Evolutionary conservation across 176 grass and related monocot species (phyloP).

Genomic region (Avena insularis): DNA sequence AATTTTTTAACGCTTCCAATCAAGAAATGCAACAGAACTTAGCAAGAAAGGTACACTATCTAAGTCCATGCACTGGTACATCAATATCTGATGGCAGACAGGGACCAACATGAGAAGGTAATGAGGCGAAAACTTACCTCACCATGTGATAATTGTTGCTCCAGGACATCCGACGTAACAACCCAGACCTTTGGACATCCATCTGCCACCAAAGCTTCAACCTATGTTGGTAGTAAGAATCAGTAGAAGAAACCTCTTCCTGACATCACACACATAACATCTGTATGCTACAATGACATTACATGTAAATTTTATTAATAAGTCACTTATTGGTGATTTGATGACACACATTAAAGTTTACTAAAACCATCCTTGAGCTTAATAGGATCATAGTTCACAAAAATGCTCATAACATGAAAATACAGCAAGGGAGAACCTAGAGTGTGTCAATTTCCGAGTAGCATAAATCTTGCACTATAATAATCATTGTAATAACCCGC

Average conservation of each 20-base stretch:
- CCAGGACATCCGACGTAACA: constrained; percentile 83
- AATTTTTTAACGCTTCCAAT: not conserved
- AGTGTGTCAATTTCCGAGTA: constrained; percentile 8
- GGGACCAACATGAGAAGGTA: constrained; percentile 5
- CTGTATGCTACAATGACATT: not conserved
- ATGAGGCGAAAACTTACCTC: constrained; percentile 51
- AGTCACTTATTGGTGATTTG: not conserved
- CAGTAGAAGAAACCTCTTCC: constrained; percentile 13
- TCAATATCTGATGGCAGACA: constrained; percentile 2
- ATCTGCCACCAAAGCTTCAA: constrained; percentile 83
- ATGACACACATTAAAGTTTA: not conserved
- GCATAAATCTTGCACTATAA: not conserved
- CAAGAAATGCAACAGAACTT: constrained; percentile 9
- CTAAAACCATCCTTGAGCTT: not conserved
- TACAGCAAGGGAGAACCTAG: not conserved
- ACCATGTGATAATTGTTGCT: constrained; percentile 78
- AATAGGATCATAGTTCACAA: not conserved
- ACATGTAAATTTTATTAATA: constrained; percentile 30
- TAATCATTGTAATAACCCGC: not conserved
- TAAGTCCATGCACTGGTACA: not conserved
- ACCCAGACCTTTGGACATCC: constrained; percentile 88
- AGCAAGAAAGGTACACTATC: constrained; percentile 3
- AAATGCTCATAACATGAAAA: constrained; percentile 11
- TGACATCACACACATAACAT: not conserved
- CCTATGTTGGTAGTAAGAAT: constrained; percentile 65